Evolutionary conservation across 805 yeast genomes (phyloP), one percentile per base, ranked within the genome.

Genomic region (Candida ipomoeae): DNA sequence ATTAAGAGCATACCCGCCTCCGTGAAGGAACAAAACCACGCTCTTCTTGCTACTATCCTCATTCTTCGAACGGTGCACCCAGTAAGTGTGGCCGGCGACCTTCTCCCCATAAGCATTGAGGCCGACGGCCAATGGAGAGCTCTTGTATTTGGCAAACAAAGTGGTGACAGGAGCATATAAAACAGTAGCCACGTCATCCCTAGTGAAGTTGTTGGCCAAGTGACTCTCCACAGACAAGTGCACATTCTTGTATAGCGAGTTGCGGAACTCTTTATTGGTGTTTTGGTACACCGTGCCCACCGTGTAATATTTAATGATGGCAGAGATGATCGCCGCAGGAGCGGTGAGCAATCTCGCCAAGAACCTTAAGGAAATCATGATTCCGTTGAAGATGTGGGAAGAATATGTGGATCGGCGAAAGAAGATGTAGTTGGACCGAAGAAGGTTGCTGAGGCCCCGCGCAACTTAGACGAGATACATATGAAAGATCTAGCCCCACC

Each of bases 271-370:
- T 20, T 46, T 43, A 54, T 59, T 63, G 43, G 71, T 66, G 15
- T 48, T 53, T 20, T 62, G 62, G 55, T 62, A 64, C 6, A 63
- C 48, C 1, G 74, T 69, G 7, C 73, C 73, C n/a, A 52, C 55
- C 6, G 73, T 69, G 48, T 62, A 67, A 51, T 64, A 69, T 46
- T 62, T 60, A 35, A 65, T 31, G 5, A 54, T 48, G 5, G 69
- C 53, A 23, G 54, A 50, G 13, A 63, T 18, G 1, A 60, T 46
- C 3, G 56, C 59, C n/a, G 42, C 47, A 7, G 74, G 74, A 17
- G 65, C 32, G 17, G 64, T 59, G 11, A 55, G 40, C n/a, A 66
- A 39, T 38, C 59, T 56, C 34, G 55, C 50, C n/a, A 57, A 52
- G 48, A 57, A 68, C 8, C 61, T 49, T 43, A 54, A 38, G n/a